Conservation (phyloP, 208 protist genomes). For the Trypanosoma brucei region DNA sequence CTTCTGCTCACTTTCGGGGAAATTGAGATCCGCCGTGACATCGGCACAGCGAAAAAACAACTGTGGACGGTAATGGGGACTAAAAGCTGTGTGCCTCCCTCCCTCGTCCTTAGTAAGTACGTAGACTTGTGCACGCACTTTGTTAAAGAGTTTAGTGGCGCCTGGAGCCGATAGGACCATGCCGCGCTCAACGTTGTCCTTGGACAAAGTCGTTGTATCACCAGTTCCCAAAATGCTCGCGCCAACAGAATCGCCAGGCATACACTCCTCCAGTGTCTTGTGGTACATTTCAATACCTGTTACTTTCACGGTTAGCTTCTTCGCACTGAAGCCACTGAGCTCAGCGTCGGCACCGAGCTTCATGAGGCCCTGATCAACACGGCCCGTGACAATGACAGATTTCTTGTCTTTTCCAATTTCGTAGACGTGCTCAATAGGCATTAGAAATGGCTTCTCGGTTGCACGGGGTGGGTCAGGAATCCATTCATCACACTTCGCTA, state of each 20-base stretch:
- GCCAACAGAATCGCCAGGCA: slow-evolving; percentile 98
- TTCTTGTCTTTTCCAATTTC: slow-evolving; percentile 91
- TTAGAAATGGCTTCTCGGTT: slow-evolving; percentile 96
- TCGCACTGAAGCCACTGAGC: slow-evolving; percentile 91
- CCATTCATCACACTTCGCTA: slow-evolving; percentile 92
- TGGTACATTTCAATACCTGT: slow-evolving; percentile 97
- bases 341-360: slow-evolving; percentile 96
- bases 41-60: slow-evolving; percentile 98
- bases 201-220: slow-evolving; percentile 88
- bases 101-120: slow-evolving; percentile 98
- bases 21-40: slow-evolving; percentile 94
- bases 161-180: slow-evolving; percentile 93
- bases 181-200: slow-evolving; percentile 94
- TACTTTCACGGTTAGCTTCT: slow-evolving; percentile 86
- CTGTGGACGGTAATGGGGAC: slow-evolving; percentile 95
- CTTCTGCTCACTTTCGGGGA: slow-evolving; percentile 84
- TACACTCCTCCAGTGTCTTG: slow-evolving; percentile 92
- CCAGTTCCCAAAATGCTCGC: slow-evolving; percentile 89
- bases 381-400: slow-evolving; percentile 95
- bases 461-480: slow-evolving; percentile 93
- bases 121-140: slow-evolving; percentile 96
- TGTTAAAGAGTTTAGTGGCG: slow-evolving; percentile 90
- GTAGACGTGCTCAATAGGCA: slow-evolving; percentile 96
- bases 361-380: slow-evolving; percentile 91
- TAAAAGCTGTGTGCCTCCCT: slow-evolving; percentile 97